These are phyloP conservation scores for Citrus sp. DNA, from an alignment of 345 rosid genomes.

Conservation along the genomic window DNA sequence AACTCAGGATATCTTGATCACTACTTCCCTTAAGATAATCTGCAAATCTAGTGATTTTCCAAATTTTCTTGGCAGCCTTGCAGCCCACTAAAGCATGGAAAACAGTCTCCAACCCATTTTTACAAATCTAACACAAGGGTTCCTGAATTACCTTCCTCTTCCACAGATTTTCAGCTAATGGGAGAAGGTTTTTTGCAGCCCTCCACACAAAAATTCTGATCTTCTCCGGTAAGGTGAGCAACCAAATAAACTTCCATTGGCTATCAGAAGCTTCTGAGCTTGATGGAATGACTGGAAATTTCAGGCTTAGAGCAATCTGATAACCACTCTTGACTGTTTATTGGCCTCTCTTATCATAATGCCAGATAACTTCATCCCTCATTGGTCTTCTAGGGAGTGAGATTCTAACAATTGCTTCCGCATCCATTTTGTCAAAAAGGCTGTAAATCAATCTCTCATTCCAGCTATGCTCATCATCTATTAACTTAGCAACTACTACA, in stretches of 20 bases:
- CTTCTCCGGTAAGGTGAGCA: no score
- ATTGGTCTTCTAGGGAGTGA: no score
- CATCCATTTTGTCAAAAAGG: rapidly evolving
- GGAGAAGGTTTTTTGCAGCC: no score
- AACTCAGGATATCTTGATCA: no score
- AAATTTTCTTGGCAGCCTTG: no score
- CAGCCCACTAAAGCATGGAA: no score
- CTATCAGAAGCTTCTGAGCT: rapidly evolving
- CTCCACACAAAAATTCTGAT: no score
- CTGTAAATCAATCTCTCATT: rapidly evolving
- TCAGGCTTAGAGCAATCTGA: no score
- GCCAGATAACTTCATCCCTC: rapidly evolving
- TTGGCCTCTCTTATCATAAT: no score
- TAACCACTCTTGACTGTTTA: rapidly evolving
- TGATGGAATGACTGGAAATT: rapidly evolving
- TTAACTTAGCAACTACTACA: rapidly evolving
- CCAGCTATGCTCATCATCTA: rapidly evolving
- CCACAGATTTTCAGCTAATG: rapidly evolving
- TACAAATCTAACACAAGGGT: rapidly evolving
- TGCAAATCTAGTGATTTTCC: rapidly evolving
- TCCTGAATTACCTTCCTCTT: no score
- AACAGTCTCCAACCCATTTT: rapidly evolving
- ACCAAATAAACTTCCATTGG: rapidly evolving
- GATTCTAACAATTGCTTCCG: rapidly evolving
- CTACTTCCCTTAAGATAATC: rapidly evolving